A percentile compares a stretch with the other conserved stretches of the same genome.
Evolutionary conservation across 257 asterid species (phyloP).

Genomic region (Solanum neorickii): DNA sequence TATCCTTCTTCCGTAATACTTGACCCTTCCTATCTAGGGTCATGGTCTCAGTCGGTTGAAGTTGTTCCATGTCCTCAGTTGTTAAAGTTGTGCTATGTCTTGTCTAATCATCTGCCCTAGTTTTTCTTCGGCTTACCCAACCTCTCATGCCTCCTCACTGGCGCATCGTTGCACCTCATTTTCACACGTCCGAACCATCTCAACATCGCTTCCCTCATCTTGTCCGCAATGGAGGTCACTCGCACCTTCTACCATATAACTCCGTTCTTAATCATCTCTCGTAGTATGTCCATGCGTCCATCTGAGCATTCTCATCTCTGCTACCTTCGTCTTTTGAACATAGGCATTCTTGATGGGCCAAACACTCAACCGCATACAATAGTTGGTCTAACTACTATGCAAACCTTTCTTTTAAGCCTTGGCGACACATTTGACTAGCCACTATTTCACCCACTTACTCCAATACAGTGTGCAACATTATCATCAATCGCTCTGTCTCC

Average conservation of each 20-base stretch:
- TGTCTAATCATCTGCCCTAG: no score
- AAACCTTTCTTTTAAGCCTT: background rate
- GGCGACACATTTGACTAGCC: background rate
- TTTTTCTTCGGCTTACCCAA: background rate
- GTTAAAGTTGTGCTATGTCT: background rate
- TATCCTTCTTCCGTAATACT: background rate
- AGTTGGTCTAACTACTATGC: background rate
- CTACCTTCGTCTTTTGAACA: background rate
- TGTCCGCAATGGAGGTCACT: background rate
- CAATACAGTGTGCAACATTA: background rate
- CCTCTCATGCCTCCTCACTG: background rate
- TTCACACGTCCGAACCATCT: background rate
- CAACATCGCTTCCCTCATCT: background rate
- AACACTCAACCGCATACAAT: background rate
- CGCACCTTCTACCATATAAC: background rate
- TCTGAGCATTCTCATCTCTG: background rate
- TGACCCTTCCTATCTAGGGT: background rate
- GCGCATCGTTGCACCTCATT: background rate
- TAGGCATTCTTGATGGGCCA: background rate
- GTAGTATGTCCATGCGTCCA: background rate
- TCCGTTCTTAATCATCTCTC: background rate
- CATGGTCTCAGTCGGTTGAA: background rate
- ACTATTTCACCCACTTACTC: background rate
- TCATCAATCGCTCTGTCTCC: background rate
- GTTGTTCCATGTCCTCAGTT: no score